A percentile compares a stretch with the other conserved stretches of the same genome.
phyloP scores from a whole-genome alignment of 306 rosid species.

The peach (Prunus persica) region Prunus_persica_NCBIv2 NC_034014.1:27615501-27616000 shows the following conservation, averaged over 20 bases:
- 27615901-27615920: not conserved
- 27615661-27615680: constrained; percentile 56
- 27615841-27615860: constrained; percentile 92
- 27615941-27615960: not conserved
- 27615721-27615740: constrained; percentile 90
- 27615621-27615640: constrained; percentile 7
- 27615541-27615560: not conserved
- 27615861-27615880: constrained; percentile 82
- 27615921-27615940: not conserved
- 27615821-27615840: constrained; percentile 93
- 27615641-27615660: constrained; percentile 13
- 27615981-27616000: not conserved
- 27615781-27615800: constrained; percentile 85
- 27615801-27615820: constrained; percentile 93
- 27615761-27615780: constrained; percentile 78
- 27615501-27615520: constrained; percentile 2
- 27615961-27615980: not conserved
- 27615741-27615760: constrained; percentile 78
- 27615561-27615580: not conserved
- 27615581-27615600: not conserved
- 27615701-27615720: constrained; percentile 91
- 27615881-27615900: constrained; percentile 63
- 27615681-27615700: constrained; percentile 90
- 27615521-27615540: not conserved
- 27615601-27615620: not conserved